Conservation (phyloP, 2,329 filamentous ascomycete species). For the Hypoxylon sp. region DNA sequence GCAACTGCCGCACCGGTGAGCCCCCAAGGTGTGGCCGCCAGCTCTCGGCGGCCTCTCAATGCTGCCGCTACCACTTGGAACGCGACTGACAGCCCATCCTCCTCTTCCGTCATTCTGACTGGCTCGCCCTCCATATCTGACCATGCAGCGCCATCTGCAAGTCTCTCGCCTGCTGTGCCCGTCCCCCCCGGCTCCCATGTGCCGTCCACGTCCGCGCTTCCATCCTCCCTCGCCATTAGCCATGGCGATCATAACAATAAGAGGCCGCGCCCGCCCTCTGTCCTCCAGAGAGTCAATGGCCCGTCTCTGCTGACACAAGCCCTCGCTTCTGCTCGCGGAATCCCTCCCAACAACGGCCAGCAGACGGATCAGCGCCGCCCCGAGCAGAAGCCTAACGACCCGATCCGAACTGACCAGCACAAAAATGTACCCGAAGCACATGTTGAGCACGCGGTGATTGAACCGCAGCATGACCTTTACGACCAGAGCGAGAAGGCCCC, state of each 20-base stretch:
- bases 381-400: constrained; percentile 38
- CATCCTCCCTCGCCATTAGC: constrained; percentile 41
- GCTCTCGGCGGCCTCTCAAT: constrained; percentile 26
- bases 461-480: constrained; percentile 48
- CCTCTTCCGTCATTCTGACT: constrained; percentile 39
- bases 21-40: constrained; percentile 36
- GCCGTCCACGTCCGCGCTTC: constrained; percentile 35
- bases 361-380: constrained; percentile 40
- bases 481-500: constrained; percentile 48
- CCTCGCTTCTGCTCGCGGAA: constrained; percentile 65
- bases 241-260: constrained; percentile 54
- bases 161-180: constrained; percentile 31
- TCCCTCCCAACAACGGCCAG: constrained; percentile 45
- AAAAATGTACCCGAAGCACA: constrained; percentile 34
- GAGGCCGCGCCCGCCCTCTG: constrained; percentile 55
- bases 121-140: constrained; percentile 38
- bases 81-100: constrained; percentile 42
- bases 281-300: constrained; percentile 55
- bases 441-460: constrained; percentile 31
- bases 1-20: constrained; percentile 51
- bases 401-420: constrained; percentile 31
- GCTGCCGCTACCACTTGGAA: constrained; percentile 37
- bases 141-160: constrained; percentile 35
- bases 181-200: constrained; percentile 33
- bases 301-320: constrained; percentile 66